These are phyloP conservation scores for Cryptococcus neoformans DNA, from an alignment of 1,284 basidiomycete species.

Conservation along the genomic window DNA sequence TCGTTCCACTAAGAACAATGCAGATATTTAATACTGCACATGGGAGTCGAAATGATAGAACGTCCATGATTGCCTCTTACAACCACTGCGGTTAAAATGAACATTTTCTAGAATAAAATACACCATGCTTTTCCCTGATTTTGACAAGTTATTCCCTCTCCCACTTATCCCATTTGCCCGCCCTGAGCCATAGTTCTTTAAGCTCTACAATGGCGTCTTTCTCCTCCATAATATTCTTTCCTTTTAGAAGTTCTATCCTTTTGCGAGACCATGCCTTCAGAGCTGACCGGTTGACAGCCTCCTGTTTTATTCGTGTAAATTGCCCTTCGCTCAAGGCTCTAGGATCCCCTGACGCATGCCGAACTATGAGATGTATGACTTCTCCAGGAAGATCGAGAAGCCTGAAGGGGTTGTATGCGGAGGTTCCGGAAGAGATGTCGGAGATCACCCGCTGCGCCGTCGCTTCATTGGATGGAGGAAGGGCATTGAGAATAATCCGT, in stretches of 20 bases:
- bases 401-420: constrained; percentile 16
- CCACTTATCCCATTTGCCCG: constrained; percentile 37
- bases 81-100: too few species aligned
- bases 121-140: too few species aligned
- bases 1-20: too few species aligned
- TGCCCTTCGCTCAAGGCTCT: constrained; percentile 36
- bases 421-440: constrained; percentile 7
- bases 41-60: too few species aligned
- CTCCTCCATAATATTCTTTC: constrained; percentile 10
- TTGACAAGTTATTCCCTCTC: constrained; percentile 10
- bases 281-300: constrained; percentile 23
- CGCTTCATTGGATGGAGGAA: constrained; percentile 13
- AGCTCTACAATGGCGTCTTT: constrained; percentile 15
- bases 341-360: constrained; percentile 30
- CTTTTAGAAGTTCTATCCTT: constrained; percentile 13
- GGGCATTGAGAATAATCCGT: constrained; percentile 38
- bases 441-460: constrained; percentile 21
- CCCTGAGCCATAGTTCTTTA: constrained; percentile 30
- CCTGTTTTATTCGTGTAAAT: constrained; percentile 26
- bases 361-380: constrained; percentile 32
- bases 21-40: too few species aligned
- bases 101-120: too few species aligned
- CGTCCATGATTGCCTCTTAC: too few species aligned
- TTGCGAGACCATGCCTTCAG: constrained; percentile 10
- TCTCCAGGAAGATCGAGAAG: constrained; percentile 41